Percentiles rank a stretch among this genome's conserved stretches.
These are phyloP conservation scores for Lactifluus pinguis DNA, from an alignment of 768 basidiomycete genomes.

Conservation along the genomic window DNA sequence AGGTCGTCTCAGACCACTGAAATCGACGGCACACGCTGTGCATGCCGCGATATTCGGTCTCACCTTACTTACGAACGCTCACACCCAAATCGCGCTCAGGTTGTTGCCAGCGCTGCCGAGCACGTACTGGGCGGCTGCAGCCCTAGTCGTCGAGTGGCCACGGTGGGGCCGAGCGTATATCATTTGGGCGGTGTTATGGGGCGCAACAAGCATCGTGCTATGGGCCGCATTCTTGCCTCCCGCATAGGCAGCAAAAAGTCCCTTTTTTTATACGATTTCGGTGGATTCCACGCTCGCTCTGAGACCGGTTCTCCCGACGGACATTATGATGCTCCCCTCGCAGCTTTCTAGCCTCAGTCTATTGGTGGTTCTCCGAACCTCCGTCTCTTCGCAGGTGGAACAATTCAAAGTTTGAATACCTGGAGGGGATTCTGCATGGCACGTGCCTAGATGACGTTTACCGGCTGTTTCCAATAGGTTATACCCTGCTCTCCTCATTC, in stretches of 20 bases:
- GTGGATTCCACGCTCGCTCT: too few species aligned
- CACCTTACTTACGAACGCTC: constrained; percentile 30
- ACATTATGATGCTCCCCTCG: too few species aligned
- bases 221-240: constrained; percentile 89
- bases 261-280: not conserved
- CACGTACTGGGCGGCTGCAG: constrained; percentile 79
- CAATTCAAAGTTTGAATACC: not conserved
- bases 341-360: too few species aligned
- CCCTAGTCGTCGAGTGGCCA: constrained; percentile 45
- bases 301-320: not conserved
- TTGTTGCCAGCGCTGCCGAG: constrained; percentile 67
- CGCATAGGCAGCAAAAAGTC: constrained; percentile 39
- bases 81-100: constrained; percentile 32
- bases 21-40: not conserved
- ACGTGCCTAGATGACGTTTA: not conserved
- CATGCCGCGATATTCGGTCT: constrained; percentile 2
- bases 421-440: not conserved
- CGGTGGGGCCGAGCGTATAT: constrained; percentile 55
- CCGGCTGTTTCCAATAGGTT: not conserved
- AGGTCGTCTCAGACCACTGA: not conserved
- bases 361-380: not conserved
- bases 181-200: constrained; percentile 74
- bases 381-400: too few species aligned
- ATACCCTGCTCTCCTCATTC: not conserved
- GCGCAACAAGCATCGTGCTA: constrained; percentile 53